Percentiles rank a stretch among this genome's conserved stretches.
These are phyloP conservation scores for Penicillium odoratum DNA, from an alignment of 495 filamentous ascomycete species.

Conservation along the genomic window DNA sequence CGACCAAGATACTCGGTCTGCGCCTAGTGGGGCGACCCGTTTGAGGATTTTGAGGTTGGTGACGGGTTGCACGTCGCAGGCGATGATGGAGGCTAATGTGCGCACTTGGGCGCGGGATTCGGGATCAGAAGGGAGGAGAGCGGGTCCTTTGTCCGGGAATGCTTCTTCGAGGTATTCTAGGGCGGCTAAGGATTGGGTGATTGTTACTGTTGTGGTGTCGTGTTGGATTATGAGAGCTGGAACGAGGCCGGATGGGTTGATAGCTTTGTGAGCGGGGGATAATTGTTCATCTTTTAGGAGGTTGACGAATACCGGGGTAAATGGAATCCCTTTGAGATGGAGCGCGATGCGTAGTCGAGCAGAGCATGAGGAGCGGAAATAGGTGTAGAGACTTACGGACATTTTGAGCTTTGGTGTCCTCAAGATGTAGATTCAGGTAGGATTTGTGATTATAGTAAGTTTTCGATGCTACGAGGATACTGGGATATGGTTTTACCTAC, in stretches of 20 bases:
- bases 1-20: constrained; percentile 38
- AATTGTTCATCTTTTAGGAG: constrained; percentile 48
- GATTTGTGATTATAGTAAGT: too few relatives aligned
- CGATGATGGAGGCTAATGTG: constrained; percentile 47
- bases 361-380: constrained; percentile 58
- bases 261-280: constrained; percentile 28
- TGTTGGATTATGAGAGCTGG: constrained; percentile 46
- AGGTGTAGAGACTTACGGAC: constrained; percentile 49
- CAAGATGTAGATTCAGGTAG: too few relatives aligned
- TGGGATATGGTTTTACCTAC: too few relatives aligned
- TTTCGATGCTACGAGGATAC: background rate
- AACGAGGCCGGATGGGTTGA: constrained; percentile 51
- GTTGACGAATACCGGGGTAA: constrained; percentile 43
- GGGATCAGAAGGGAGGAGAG: constrained; percentile 41
- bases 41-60: constrained; percentile 50
- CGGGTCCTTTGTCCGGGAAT: constrained; percentile 26
- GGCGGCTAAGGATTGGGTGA: constrained; percentile 53
- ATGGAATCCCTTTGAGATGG: constrained; percentile 45
- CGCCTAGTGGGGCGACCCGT: constrained; percentile 40
- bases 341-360: constrained; percentile 54
- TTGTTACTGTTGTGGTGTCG: constrained; percentile 26
- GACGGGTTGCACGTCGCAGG: constrained; percentile 50
- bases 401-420: constrained; percentile 10
- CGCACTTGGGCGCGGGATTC: constrained; percentile 39
- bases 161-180: constrained; percentile 56